Evolutionary conservation across 164 flowering plant genomes (phyloP).

Genomic region (Magnolia kwangsiensis): DNA sequence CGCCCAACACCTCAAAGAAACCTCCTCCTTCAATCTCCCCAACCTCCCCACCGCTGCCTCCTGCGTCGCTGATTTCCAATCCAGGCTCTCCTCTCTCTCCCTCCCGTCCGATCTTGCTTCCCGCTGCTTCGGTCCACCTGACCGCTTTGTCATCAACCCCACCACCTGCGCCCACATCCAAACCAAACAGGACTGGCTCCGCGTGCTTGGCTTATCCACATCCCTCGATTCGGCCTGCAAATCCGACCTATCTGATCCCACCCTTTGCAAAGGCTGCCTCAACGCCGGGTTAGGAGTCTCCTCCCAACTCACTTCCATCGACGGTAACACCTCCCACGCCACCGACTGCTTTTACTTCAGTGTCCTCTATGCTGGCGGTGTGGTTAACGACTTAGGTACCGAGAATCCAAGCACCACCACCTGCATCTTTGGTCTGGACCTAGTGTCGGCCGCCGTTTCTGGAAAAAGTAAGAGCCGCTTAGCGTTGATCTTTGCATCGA

Average conservation of each 20-base stretch:
- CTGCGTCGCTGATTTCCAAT: slow-evolving; percentile 43
- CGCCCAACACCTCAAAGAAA: slow-evolving; percentile 44
- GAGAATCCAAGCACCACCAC: slow-evolving; percentile 39
- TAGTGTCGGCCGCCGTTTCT: slow-evolving; percentile 6
- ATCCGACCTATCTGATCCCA: slow-evolving; percentile 41
- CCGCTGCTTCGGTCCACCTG: slow-evolving; percentile 38
- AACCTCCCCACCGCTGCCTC: slow-evolving; percentile 33
- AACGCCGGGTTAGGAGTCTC: slow-evolving; percentile 46
- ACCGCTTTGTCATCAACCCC: slow-evolving; percentile 36
- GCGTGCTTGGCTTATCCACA: slow-evolving; percentile 37
- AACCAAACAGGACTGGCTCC: slow-evolving; percentile 48
- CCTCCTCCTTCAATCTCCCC: slow-evolving; percentile 44
- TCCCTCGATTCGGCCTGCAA: slow-evolving; percentile 42
- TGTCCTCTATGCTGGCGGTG: slow-evolving; percentile 67
- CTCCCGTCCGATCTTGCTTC: slow-evolving; percentile 33
- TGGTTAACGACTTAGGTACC: slow-evolving; percentile 60
- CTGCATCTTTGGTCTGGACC: slow-evolving; percentile 47
- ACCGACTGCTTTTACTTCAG: slow-evolving; percentile 55
- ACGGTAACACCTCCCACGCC: slow-evolving; percentile 47
- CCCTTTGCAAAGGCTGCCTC: slow-evolving; percentile 53
- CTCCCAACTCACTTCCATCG: slow-evolving; percentile 30
- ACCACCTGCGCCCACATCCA: slow-evolving; percentile 47
- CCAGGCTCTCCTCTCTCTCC: slow-evolving; percentile 37
- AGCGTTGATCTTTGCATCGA: slow-evolving; percentile 32
- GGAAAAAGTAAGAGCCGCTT: slow-evolving; percentile 5